Evolutionary conservation across 164 flowering plant species (phyloP), one percentile per base, ranked within the genome.

Genomic region (Aristolochia contorta): DNA sequence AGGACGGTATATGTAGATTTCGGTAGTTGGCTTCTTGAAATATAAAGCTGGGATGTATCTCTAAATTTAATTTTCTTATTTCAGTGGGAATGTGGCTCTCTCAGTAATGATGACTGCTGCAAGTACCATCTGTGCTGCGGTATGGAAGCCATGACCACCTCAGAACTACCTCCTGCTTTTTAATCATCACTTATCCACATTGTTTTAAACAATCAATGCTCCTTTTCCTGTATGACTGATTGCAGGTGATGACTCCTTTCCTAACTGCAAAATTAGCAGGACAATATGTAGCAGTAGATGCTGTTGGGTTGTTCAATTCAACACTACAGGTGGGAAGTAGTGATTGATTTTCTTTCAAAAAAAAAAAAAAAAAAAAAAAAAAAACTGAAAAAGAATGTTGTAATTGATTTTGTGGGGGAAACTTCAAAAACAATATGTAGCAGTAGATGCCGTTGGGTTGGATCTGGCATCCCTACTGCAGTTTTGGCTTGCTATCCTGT

Each of bases 41-140:
- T 10, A 23, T n/a, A 23, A 54, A n/a, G 18, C 16, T 16, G 23
- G n/a, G 50, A 47, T 32, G 50, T 64, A 43, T 30, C 48, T 18
- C 62, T 74, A 60, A 71, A 45, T n/a, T 51, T 20, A n/a, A 51
- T 55, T 45, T 47, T 53, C 63, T 46, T 71, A 32, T 72, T 61
- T 22, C 88, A 89, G 98, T 13, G 96, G 93, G 70, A 92, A 89
- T 78, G 98, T 92, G 57, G 98, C 96, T 47, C 96, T 89, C 54
- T 92, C 98, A 23, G 96, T 92, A 43, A 59, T 89, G 71, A 87
- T 92, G 98, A 89, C 98, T 30, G 98, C 98, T 43, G 87, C 86
- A 47, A 92, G 95, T 79, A 89, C 95, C 54, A 37, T 92, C 25
- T 67, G 88, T 52, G 89, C 95, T 49, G 94, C 86, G 92, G 94